These are phyloP conservation scores for Hortiboletus campestris DNA, from an alignment of 768 basidiomycete genomes.

Conservation along the genomic window DNA sequence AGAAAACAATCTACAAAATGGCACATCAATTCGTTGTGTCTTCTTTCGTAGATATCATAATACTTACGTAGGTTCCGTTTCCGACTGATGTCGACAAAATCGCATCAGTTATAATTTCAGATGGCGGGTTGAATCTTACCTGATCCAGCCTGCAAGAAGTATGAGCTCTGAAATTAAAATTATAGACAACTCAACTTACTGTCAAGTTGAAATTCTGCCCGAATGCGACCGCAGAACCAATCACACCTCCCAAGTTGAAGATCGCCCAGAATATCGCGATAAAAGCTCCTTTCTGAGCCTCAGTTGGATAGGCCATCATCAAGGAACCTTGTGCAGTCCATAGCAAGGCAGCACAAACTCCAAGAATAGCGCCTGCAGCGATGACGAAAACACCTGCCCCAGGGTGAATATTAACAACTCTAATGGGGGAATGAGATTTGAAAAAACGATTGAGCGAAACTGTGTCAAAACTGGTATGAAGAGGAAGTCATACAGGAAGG, in stretches of 20 bases:
- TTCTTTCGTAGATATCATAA: conserved; percentile 14
- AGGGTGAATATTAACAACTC: conserved; percentile 43
- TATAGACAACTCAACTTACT: conserved; percentile 34
- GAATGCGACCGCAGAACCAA: conserved; percentile 73
- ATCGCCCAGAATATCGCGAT: conserved; percentile 62
- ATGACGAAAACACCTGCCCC: conserved; percentile 45
- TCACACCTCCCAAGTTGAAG: conserved; percentile 78
- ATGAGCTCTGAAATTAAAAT: background rate
- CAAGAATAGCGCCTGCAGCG: conserved; percentile 49
- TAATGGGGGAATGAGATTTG: conserved; percentile 26
- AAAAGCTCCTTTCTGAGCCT: conserved; percentile 53
- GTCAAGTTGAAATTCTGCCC: conserved; percentile 66
- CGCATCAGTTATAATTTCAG: background rate
- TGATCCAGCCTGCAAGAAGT: conserved; percentile 25
- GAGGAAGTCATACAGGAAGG: conserved; percentile 38
- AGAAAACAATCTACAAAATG: conserved; percentile 62
- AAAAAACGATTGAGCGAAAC: background rate
- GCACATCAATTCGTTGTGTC: background rate
- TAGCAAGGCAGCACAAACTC: conserved; percentile 47
- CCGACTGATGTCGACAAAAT: conserved; percentile 40
- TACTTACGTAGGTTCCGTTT: conserved; percentile 82
- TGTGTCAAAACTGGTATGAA: background rate
- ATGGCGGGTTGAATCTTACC: conserved; percentile 13
- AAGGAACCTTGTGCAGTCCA: conserved; percentile 54
- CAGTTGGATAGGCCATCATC: conserved; percentile 58